A percentile compares a stretch with the other conserved stretches of the same genome.
phyloP scores from a whole-genome alignment of 2,329 filamentous ascomycete species.

The Diaporthe nobilis region DNA sequence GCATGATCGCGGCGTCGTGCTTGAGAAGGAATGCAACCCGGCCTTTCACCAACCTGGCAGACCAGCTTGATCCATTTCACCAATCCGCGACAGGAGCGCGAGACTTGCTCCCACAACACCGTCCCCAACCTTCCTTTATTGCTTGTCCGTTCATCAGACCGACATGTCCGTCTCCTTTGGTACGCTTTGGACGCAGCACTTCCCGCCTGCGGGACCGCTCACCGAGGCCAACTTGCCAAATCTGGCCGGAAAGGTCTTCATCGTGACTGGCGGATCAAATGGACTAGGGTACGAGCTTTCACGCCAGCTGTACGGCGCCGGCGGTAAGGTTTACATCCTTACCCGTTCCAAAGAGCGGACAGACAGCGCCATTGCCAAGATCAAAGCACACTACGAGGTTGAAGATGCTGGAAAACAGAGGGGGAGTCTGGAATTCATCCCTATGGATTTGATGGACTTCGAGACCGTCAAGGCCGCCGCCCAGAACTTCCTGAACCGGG shows the following conservation, averaged over 20 bases:
- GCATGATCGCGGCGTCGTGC: neutral
- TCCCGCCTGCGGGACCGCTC: constrained; percentile 43
- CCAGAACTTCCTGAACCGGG: constrained; percentile 38
- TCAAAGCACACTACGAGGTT: constrained; percentile 40
- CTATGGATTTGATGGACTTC: constrained; percentile 45
- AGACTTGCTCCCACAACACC: neutral
- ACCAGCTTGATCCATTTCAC: neutral
- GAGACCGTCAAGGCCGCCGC: constrained; percentile 41
- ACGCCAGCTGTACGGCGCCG: constrained; percentile 63
- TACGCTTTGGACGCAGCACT: constrained; percentile 44
- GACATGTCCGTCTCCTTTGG: constrained; percentile 37
- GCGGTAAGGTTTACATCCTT: constrained; percentile 66
- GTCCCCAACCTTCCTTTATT: neutral
- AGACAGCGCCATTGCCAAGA: constrained; percentile 44
- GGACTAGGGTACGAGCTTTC: constrained; percentile 62
- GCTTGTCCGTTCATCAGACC: neutral
- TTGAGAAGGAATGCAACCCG: neutral
- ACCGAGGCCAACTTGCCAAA: constrained; percentile 43
- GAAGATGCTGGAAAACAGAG: constrained; percentile 1
- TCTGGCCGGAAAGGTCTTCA: constrained; percentile 48
- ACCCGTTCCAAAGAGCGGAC: constrained; percentile 52
- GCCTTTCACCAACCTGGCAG: neutral
- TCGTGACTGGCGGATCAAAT: constrained; percentile 58
- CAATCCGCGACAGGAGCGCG: neutral
- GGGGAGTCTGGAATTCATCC: constrained; percentile 43